These are phyloP conservation scores for Teunomyces aglyptinius DNA, from an alignment of 805 yeast genomes.

Conservation along the genomic window DNA sequence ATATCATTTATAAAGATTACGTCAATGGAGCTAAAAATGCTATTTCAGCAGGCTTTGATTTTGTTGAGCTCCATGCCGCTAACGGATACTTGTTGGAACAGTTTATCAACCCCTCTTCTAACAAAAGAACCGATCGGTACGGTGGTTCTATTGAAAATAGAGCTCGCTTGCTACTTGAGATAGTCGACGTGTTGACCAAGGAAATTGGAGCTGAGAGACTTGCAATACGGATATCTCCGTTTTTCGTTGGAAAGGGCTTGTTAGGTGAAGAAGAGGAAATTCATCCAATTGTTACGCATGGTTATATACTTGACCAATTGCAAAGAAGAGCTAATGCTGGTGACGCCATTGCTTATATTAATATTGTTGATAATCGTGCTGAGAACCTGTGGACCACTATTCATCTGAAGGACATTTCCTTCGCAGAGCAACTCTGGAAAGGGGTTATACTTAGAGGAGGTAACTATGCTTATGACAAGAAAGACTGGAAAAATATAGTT, in stretches of 20 bases:
- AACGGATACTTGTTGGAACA: conserved; percentile 41
- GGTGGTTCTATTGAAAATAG: conserved; percentile 47
- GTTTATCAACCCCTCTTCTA: conserved; percentile 33
- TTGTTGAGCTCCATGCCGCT: conserved; percentile 42
- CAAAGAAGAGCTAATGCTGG: conserved; percentile 29
- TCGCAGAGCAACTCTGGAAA: conserved; percentile 30
- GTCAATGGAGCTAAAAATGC: conserved; percentile 26
- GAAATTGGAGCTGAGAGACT: conserved; percentile 52
- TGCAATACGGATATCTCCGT: conserved; percentile 52
- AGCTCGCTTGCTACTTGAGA: conserved; percentile 40
- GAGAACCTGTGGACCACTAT: background rate
- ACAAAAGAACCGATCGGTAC: conserved; percentile 41
- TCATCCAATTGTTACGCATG: conserved; percentile 36
- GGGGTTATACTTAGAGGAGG: conserved; percentile 30
- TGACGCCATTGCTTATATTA: conserved; percentile 29
- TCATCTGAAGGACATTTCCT: conserved; percentile 19
- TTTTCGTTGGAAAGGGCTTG: conserved; percentile 29
- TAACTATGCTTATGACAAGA: conserved; percentile 20
- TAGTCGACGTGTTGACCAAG: conserved; percentile 50
- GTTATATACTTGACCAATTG: conserved; percentile 41
- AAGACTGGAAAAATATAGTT: conserved; percentile 13
- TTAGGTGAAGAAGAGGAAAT: conserved; percentile 32
- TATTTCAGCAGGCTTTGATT: conserved; percentile 39
- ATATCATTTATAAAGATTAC: conserved; percentile 16
- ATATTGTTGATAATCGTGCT: conserved; percentile 34